Conservation (phyloP, 345 rosid genomes). For the Passiflora organensis region DNA sequence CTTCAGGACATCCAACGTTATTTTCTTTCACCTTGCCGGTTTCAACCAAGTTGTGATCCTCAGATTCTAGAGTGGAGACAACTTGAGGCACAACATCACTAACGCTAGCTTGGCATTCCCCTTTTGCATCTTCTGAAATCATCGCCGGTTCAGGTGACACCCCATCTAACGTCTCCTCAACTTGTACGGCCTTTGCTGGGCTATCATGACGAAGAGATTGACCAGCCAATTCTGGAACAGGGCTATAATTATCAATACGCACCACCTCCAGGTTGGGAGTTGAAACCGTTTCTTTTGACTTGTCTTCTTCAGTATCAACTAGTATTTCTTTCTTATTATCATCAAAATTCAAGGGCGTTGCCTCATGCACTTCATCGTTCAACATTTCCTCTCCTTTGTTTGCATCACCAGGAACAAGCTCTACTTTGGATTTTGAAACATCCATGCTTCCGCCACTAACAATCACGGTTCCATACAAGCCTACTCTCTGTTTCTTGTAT, state of each 20-base stretch:
- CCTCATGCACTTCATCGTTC: constrained; percentile 25
- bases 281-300: constrained; percentile 12
- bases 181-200: constrained; percentile 18
- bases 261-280: constrained; percentile 14
- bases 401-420: too few species aligned
- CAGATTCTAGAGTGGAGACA: constrained; percentile 7
- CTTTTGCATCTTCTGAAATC: constrained; percentile 15
- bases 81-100: constrained; percentile 15
- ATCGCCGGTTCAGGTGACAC: constrained; percentile 17
- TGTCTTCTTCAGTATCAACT: not conserved
- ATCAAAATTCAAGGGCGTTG: constrained; percentile 7
- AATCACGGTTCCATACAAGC: constrained; percentile 31
- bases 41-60: constrained; percentile 12
- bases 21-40: constrained; percentile 12
- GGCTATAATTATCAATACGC: not conserved
- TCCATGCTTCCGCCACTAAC: constrained; percentile 22
- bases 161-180: constrained; percentile 28
- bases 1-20: constrained; percentile 13
- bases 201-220: constrained; percentile 14
- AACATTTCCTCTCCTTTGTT: constrained; percentile 16
- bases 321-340: constrained; percentile 22
- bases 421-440: constrained; percentile 23
- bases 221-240: constrained; percentile 9
- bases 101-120: not conserved
- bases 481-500: constrained; percentile 68